Base-by-base conservation (phyloP, 1,284 basidiomycete genomes). In the Sporisorium scitamineum region DNA sequence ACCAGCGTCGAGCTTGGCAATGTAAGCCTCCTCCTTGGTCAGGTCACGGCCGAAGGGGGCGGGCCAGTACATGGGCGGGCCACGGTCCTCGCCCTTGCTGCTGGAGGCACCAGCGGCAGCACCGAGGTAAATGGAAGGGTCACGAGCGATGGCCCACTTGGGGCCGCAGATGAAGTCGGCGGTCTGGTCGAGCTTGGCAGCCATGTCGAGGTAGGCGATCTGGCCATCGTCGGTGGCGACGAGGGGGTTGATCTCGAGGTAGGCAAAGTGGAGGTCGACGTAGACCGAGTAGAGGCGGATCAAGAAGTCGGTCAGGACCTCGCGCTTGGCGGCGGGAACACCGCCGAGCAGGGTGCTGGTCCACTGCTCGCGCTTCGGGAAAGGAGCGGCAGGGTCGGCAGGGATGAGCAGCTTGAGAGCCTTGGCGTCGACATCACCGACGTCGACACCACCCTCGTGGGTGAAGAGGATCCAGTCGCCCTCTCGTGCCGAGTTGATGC, bases 221-320 rank as follows among this genome's bases (percentile, higher is more conserved):
- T 90, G 88, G 71, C 90, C 92, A 71, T 89, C 91, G 86, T 97
- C 95, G 81, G 97, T 91, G 85, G 94, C 93, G 85, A 99, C 93
- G 69, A 99, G 91, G 50, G 97, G 97, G 90, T 99, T 99, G 88
- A 99, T 99, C 88, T 99, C 96, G 85, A 99, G 94, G 89, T 99
- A 99, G 45, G 96, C 94, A 86, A 97, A 86, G 81, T 85, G 85
- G 66, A 86, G 85, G 86, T 97, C 94, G 81, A 96, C 95, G 87
- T 98, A 98, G 83, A 98, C 94, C 78, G 91, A 92, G 90, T 98
- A 99, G 51, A 99, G 91, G 74, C 96, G 91, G 86, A 93, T 90
- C 83, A 99, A 89, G 88, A 98, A 99, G 88, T 99, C 83, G 66
- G 83, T 85, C 10, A 85, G 77, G 37, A 79, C 61, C 69, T 84